Evolutionary conservation across 306 rosid genomes (phyloP), one percentile per base, ranked within the genome.

Genomic region (Gillenia trifoliata): DNA sequence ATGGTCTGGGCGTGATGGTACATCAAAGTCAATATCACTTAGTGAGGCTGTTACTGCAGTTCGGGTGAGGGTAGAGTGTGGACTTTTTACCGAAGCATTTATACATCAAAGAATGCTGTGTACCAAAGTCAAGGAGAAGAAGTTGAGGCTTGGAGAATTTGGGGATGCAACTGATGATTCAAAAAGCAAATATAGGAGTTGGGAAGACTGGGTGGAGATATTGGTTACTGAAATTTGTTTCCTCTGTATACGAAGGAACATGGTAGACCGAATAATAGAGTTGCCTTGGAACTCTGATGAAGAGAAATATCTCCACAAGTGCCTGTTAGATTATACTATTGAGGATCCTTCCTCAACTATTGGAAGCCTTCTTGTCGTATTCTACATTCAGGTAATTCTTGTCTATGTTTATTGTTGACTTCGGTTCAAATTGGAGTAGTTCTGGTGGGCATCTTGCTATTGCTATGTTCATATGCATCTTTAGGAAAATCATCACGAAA

Each of bases 31-130:
- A 70, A 76, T 84, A 83, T 92, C 96, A 64, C 97, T 95, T 64
- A 63, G 85, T 68, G 99, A 92, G 85, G 99, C 98, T 72, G 96
- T 89, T 64, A 92, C 91, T 84, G 89, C 97, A 81, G 96, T 95
- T 75, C 89, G 99, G 78, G 99, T 95, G 77, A 87, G 98, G 83
- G 83, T 95, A 79, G 97, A 95, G 86, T 90, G 96, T 88, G 99
- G 96, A 64, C 98, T 90, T 79, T 83, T 95, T 76, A 95, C 98
- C 41, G 98, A 95, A 83, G 96, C 98, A 66, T 95, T 89, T 83
- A 84, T 89, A 81, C 92, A 95, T 79, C 98, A 92, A 90, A 95
- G 97, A 80, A 74, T 80, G 88, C 79, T 95, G 69, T 89, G 89
- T 84, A 80, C 78, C 72, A 83, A 85, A 81, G 84, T 88, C 59